Percentiles rank a stretch among this genome's conserved stretches.
phyloP scores from a whole-genome alignment of 1,139 yeast species.

The Suhomyces bolitotheri region DNA sequence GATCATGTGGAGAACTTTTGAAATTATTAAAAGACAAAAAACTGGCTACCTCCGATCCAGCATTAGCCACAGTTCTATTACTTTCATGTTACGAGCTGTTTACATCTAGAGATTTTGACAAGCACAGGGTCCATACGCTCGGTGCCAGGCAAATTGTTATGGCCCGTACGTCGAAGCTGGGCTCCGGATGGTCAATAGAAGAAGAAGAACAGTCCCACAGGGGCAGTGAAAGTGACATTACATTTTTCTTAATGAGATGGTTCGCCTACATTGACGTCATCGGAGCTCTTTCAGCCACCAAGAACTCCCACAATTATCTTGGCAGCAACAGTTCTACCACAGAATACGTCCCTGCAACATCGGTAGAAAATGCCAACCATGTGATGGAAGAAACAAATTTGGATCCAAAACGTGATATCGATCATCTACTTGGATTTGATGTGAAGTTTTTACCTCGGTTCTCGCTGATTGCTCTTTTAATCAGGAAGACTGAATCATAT shows the following conservation, averaged over 20 bases:
- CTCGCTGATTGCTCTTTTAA: slow-evolving; percentile 46
- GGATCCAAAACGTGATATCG: slow-evolving; percentile 48
- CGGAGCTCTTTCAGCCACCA: slow-evolving; percentile 54
- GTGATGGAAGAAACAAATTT: slow-evolving; percentile 3
- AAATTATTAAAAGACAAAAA: slow-evolving; percentile 49
- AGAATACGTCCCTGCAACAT: slow-evolving; percentile 21
- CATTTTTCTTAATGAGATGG: slow-evolving; percentile 68
- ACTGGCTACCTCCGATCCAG: slow-evolving; percentile 62
- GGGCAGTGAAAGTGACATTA: slow-evolving; percentile 40
- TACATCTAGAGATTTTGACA: slow-evolving; percentile 45
- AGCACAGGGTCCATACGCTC: slow-evolving; percentile 64
- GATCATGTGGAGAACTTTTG: slow-evolving; percentile 60
- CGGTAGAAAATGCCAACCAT: slow-evolving; percentile 16
- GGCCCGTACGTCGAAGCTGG: slow-evolving; percentile 39
- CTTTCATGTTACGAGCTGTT: slow-evolving; percentile 66
- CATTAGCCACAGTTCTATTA: slow-evolving; percentile 63
- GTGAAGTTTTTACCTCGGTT: slow-evolving; percentile 51
- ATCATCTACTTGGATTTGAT: slow-evolving; percentile 61
- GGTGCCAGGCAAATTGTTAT: slow-evolving; percentile 71
- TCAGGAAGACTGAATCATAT: slow-evolving; percentile 37
- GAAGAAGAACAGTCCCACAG: slow-evolving; percentile 1
- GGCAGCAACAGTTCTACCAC: slow-evolving; percentile 13
- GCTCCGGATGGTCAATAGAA: slow-evolving; percentile 1
- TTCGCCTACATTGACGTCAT: slow-evolving; percentile 70
- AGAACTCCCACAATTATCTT: slow-evolving; percentile 30